Evolutionary conservation across 805 yeast species (phyloP), one percentile per base, ranked within the genome.

Genomic region (Yarrowia sp.): DNA sequence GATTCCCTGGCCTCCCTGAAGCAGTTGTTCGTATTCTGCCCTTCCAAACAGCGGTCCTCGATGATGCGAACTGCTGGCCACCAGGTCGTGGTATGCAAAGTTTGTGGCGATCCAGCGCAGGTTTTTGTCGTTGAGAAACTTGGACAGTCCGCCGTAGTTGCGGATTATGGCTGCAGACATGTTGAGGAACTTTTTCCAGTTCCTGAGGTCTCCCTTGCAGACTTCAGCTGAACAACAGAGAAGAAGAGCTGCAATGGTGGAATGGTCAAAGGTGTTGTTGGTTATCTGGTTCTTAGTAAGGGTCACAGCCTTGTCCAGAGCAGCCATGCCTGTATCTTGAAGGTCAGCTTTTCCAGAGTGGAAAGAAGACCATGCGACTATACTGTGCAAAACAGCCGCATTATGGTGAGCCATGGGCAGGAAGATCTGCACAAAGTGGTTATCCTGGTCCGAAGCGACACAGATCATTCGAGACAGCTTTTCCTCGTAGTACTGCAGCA

Each of bases 191-290:
- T 84, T 81, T 2, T 89, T 84, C 97, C 97, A 91, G 74, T 87
- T 85, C 45, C 82, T 82, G 43, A 89, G 91, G 76, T 91, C 96
- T 8, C 97, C 97, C 71, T 87, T 84, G 77, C 94, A 90, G 67
- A 91, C 89, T 74, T 90, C 92, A 0, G 91, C 93, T n/a, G 89
- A 91, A 72, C 90, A 85, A 64, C 90, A 80, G 65, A 91, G 85
- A 71, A 90, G 77, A 67, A 89, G 80, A 16, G 88, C 85, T 0
- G 96, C 93, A 55, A 90, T 75, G 70, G 88, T 83, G 73, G 79
- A 65, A 77, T 70, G 69, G 40, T 72, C 74, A 32, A 72, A 65
- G 63, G 48, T 16, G 69, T 70, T 66, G 64, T 69, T 16, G 3
- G 55, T 69, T 36, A 35, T 73, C 69, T 22, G 71, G 67, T 42